Percentiles rank a stretch among this genome's conserved stretches.
Conservation (phyloP, 345 rosid species). For the Eucalyptus urophylla region DNA sequence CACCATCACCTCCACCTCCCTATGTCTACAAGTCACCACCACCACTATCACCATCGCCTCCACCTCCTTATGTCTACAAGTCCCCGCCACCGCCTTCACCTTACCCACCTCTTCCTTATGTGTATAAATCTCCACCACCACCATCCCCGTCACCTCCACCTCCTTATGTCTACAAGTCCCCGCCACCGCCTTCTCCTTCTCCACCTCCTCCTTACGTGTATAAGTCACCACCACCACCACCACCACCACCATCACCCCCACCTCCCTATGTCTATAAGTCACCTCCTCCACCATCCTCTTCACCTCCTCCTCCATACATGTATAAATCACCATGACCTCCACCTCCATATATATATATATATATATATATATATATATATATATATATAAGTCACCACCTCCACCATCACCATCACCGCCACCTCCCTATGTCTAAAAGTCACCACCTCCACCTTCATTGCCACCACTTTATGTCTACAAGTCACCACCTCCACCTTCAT, state of each 20-base stretch:
- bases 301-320: rapidly evolving
- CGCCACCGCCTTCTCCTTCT: not conserved
- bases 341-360: too few species aligned
- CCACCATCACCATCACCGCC: not conserved
- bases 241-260: not conserved
- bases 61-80: not conserved
- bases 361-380: too few species aligned
- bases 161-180: not conserved
- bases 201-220: not conserved
- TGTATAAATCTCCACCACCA: not conserved
- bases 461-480: not conserved
- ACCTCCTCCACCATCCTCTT: not conserved
- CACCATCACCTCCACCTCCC: not conserved
- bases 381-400: not conserved
- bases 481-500: not conserved
- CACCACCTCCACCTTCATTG: not conserved
- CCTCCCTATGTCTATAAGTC: not conserved
- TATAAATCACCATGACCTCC: not conserved
- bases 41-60: not conserved
- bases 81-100: not conserved
- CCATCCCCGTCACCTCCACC: not conserved
- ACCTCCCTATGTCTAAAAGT: rapidly evolving
- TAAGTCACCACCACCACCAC: not conserved
- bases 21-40: not conserved
- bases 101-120: not conserved